Base-by-base conservation (phyloP, 371 early-diverging fungal genomes). In the Apophysomyces ossiformis region DNA sequence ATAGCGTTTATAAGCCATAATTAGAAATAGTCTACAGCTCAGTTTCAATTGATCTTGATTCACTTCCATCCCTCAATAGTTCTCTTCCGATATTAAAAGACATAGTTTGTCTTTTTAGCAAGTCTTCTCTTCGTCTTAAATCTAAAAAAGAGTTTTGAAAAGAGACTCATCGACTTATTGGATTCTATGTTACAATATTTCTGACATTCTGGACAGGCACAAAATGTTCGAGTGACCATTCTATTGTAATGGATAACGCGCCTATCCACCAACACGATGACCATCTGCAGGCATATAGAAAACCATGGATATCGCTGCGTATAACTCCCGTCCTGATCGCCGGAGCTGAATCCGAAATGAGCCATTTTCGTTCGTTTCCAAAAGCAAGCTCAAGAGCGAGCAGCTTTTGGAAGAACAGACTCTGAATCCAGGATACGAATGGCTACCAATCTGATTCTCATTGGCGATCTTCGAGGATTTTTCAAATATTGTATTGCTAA, bases 291-390 rank as follows among this genome's bases (percentile, higher is more conserved):
- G 38, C 45, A 65, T 61, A 63, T 68, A 26, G 47, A 65, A 58
- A 58, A 26, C 64, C 47, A 68, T 54, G 75, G 71, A 32, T 69
- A 75, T 67, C 44, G 59, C 4, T 69, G 64, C 45, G 36, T 70
- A 11, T 72, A 68, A 62, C 64, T 71, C 57, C 65, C 41, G 0
- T 13, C 41, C 13, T 41, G 5, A 4, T 41, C 41, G 2, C 41
- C 41, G 5, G 41, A 41, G 13, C 13, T 5, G 41, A 41, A 41
- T 41, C 5, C 0, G 1, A 41, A 41, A 4, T 41, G 41, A 54
- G 54, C 54, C 2, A 5, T 50, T 37, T 43, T 56, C 57, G 64
- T 56, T 32, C 13, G 54, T 64, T 15, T 37, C 18, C 54, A 64
- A 64, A 57, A 64, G 64, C 39, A 56, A 64, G 21, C 26, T 57